A percentile compares a stretch with the other conserved stretches of the same genome.
phyloP scores from a whole-genome alignment of 2,329 filamentous ascomycete species.

The Drechslerella coelobrocha region DNA sequence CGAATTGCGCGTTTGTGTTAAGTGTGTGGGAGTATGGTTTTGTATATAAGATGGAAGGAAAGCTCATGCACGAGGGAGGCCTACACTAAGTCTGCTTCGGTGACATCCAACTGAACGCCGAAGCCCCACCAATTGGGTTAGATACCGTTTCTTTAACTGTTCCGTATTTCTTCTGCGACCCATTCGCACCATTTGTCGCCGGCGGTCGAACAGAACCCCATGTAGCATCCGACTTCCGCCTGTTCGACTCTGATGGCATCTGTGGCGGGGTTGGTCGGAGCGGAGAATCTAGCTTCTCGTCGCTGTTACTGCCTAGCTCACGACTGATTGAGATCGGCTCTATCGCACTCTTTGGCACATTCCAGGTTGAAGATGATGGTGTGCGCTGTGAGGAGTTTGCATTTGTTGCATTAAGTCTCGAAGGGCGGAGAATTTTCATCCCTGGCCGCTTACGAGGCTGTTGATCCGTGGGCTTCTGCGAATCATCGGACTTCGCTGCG shows the following conservation, averaged over 20 bases:
- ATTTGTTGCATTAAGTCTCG: constrained; percentile 31
- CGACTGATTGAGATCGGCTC: constrained; percentile 44
- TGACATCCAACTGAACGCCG: constrained; percentile 92
- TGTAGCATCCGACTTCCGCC: constrained; percentile 44
- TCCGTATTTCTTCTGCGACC: constrained; percentile 45
- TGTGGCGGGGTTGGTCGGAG: constrained; percentile 28
- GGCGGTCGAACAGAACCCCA: constrained; percentile 35
- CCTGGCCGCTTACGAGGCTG: constrained; percentile 41
- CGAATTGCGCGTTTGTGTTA: not conserved
- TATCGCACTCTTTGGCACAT: constrained; percentile 49
- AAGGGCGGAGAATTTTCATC: constrained; percentile 47
- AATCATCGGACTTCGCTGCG: constrained; percentile 16
- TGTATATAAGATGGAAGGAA: not conserved
- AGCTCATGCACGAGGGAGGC: not conserved
- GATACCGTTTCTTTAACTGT: constrained; percentile 55
- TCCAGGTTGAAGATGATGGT: constrained; percentile 46
- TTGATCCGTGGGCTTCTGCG: constrained; percentile 19
- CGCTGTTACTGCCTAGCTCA: constrained; percentile 26
- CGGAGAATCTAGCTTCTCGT: constrained; percentile 38
- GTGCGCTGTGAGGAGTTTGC: constrained; percentile 37
- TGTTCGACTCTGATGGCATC: constrained; percentile 47
- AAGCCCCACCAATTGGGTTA: constrained; percentile 87
- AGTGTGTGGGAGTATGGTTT: not conserved
- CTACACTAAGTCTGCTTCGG: constrained; percentile 31
- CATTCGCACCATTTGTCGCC: constrained; percentile 31